Conservation (phyloP, 495 filamentous ascomycete species). For the Neurospora pannonica region DNA sequence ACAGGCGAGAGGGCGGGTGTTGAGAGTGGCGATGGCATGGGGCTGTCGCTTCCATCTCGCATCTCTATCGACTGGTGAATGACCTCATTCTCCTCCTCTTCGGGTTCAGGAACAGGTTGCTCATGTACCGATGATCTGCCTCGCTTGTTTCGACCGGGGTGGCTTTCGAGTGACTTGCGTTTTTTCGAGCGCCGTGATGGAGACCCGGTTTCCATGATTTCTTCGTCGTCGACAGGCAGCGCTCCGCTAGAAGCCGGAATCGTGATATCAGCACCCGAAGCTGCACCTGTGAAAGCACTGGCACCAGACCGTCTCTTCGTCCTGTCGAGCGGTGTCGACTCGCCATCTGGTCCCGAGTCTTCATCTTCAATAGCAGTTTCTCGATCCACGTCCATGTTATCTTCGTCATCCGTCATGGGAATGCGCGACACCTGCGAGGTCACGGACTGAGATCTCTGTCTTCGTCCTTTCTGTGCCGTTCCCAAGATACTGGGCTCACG, state of each 20-base stretch:
- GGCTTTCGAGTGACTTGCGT: constrained; percentile 35
- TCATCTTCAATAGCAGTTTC: constrained; percentile 14
- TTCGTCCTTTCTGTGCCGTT: constrained; percentile 27
- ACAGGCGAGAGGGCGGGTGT: constrained; percentile 8
- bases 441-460: constrained; percentile 21
- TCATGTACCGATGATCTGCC: neutral
- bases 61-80: constrained; percentile 23
- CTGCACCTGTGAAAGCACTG: neutral
- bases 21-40: constrained; percentile 10
- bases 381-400: constrained; percentile 5
- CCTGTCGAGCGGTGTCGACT: constrained; percentile 31
- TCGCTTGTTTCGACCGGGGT: constrained; percentile 18
- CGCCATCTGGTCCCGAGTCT: constrained; percentile 36
- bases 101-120: constrained; percentile 1
- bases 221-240: neutral
- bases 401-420: neutral
- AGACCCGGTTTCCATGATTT: constrained; percentile 8
- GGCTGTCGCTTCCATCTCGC: constrained; percentile 8
- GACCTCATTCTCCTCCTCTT: constrained; percentile 2
- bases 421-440: constrained; percentile 12
- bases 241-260: neutral
- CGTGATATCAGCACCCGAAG: neutral
- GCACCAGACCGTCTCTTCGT: constrained; percentile 25
- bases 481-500: constrained; percentile 42
- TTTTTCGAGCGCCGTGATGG: constrained; percentile 29